Conservation (phyloP, 495 filamentous ascomycete genomes). For the Penicillium bovifimosum region DNA sequence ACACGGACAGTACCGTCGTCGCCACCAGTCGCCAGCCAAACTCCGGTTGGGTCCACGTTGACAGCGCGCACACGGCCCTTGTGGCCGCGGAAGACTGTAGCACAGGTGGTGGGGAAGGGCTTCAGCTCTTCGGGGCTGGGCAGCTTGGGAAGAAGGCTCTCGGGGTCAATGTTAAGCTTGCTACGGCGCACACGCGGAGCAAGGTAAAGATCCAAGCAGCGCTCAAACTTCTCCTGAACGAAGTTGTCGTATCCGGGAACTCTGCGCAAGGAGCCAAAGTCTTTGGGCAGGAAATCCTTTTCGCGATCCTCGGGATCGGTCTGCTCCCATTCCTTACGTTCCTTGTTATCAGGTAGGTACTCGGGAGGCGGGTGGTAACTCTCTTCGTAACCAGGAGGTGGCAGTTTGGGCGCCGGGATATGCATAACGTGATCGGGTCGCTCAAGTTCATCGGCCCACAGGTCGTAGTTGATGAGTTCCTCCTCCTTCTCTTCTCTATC, state of each 20-base stretch:
- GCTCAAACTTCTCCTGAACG: conserved; percentile 92
- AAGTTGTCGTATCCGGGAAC: conserved; percentile 90
- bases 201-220: conserved; percentile 91
- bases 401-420: conserved; percentile 90
- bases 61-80: conserved; percentile 82
- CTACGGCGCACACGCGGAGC: conserved; percentile 87
- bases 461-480: conserved; percentile 72
- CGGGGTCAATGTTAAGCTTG: conserved; percentile 93
- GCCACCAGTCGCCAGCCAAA: conserved; percentile 82
- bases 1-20: conserved; percentile 90
- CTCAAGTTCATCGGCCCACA: conserved; percentile 88
- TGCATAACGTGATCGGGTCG: conserved; percentile 87
- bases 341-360: conserved; percentile 80
- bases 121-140: conserved; percentile 89
- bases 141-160: conserved; percentile 86
- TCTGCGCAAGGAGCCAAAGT: conserved; percentile 75
- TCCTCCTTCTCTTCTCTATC: conserved; percentile 67
- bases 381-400: conserved; percentile 89
- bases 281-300: conserved; percentile 78
- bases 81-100: conserved; percentile 80
- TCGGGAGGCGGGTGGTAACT: conserved; percentile 96
- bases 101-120: conserved; percentile 86
- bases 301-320: conserved; percentile 85
- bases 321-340: conserved; percentile 84
- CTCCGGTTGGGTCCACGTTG: conserved; percentile 68